Evolutionary conservation across 768 basidiomycete species (phyloP).

Genomic region (Mrakia frigida): DNA sequence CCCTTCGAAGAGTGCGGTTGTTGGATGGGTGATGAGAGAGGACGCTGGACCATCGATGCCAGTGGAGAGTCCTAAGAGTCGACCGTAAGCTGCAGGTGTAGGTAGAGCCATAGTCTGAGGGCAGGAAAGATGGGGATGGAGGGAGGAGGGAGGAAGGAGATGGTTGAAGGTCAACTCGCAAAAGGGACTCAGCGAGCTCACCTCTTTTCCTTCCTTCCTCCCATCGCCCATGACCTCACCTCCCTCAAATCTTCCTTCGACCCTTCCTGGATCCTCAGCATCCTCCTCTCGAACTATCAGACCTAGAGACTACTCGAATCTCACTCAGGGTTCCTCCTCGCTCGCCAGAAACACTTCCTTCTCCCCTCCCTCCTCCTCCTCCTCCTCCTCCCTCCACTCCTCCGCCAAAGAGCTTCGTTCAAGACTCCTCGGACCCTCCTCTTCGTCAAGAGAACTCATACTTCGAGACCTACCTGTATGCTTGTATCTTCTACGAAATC

Average conservation of each 20-base stretch:
- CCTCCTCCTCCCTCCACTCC: not conserved
- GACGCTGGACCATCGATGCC: too few species aligned
- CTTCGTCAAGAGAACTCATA: not conserved
- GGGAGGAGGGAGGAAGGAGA: not conserved
- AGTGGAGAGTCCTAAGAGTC: too few species aligned
- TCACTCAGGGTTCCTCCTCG: not conserved
- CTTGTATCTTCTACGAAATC: not conserved
- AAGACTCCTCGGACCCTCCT: not conserved
- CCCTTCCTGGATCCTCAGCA: not conserved
- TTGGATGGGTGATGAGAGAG: too few species aligned
- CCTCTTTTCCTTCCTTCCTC: not conserved
- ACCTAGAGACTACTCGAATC: not conserved
- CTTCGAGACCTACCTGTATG: not conserved
- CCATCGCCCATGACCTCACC: not conserved
- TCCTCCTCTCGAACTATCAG: constrained; percentile 8
- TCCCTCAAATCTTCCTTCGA: not conserved
- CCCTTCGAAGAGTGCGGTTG: too few species aligned
- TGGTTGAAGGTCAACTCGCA: not conserved
- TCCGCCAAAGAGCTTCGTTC: constrained; percentile 1
- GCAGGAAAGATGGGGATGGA: not conserved
- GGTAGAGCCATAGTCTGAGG: not conserved
- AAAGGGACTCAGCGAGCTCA: too few species aligned
- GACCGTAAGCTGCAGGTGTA: not conserved
- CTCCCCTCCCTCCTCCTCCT: not conserved
- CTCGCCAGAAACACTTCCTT: not conserved